These are phyloP conservation scores for Penicillium oxalicum DNA, from an alignment of 2,329 filamentous ascomycete genomes.

Conservation along the genomic window DNA sequence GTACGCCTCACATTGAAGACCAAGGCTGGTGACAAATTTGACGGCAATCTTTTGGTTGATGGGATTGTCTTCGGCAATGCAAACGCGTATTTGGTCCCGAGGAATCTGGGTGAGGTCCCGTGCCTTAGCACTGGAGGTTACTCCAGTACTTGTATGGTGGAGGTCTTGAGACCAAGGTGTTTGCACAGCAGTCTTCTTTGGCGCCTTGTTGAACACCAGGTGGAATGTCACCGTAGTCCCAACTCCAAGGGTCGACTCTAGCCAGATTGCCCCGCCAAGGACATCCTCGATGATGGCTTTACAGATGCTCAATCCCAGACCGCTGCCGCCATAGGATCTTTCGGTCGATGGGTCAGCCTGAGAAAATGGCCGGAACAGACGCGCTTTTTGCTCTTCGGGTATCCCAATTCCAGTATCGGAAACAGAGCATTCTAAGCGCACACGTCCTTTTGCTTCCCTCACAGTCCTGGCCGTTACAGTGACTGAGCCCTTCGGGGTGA, in stretches of 20 bases:
- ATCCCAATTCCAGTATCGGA: conserved; percentile 90
- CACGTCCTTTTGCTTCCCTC: conserved; percentile 61
- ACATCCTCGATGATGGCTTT: conserved; percentile 90
- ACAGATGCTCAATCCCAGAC: conserved; percentile 86
- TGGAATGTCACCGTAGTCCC: conserved; percentile 67
- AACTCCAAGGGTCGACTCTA: conserved; percentile 66
- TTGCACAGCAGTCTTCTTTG: conserved; percentile 51
- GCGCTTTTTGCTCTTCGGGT: conserved; percentile 66
- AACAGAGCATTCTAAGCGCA: conserved; percentile 77
- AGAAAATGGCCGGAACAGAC: conserved; percentile 86
- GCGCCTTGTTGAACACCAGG: conserved; percentile 77
- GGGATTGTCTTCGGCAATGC: conserved; percentile 89
- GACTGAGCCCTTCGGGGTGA: conserved; percentile 79
- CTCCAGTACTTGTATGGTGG: conserved; percentile 38
- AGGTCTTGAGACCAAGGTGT: conserved; percentile 49
- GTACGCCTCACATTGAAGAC: conserved; percentile 81
- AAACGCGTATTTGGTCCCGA: conserved; percentile 73
- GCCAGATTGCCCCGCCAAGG: conserved; percentile 77
- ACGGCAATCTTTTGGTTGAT: conserved; percentile 95
- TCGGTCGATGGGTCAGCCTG: conserved; percentile 89
- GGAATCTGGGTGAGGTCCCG: conserved; percentile 67
- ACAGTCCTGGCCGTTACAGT: conserved; percentile 73
- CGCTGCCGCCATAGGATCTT: conserved; percentile 84
- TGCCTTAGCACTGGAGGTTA: conserved; percentile 42
- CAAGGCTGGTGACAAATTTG: conserved; percentile 78